phyloP scores from a whole-genome alignment of 225 moss, liverwort and hornwort species.

The Anthoceros angustus region DNA sequence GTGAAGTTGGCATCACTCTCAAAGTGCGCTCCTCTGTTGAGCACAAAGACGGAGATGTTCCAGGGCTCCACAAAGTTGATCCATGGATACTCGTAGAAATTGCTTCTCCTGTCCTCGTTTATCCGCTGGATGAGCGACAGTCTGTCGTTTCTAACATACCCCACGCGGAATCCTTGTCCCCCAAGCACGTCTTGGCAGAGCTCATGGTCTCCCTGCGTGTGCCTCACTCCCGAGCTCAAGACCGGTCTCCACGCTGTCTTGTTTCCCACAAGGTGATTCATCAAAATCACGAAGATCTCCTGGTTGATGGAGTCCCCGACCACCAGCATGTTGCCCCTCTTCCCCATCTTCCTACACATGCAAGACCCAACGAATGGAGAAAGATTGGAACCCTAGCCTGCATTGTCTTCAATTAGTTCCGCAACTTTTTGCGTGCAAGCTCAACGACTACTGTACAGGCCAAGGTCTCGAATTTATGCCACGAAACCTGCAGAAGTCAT shows the following conservation, averaged over 20 bases:
- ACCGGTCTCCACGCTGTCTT: background rate
- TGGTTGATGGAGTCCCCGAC: constrained; percentile 31
- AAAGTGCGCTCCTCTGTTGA: too few species aligned
- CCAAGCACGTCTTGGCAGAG: constrained; percentile 13
- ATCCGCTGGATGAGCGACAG: constrained; percentile 6
- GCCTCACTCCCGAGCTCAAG: background rate
- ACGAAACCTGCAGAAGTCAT: constrained; percentile 28
- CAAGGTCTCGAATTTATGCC: too few species aligned
- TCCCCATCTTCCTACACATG: constrained; percentile 11
- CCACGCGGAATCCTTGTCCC: constrained; percentile 9
- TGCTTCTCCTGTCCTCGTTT: background rate
- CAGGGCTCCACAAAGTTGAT: background rate
- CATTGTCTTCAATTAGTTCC: too few species aligned
- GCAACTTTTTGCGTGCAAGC: too few species aligned
- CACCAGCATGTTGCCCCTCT: constrained; percentile 17
- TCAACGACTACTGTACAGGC: too few species aligned
- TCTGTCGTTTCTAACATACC: constrained; percentile 13
- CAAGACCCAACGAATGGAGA: too few species aligned
- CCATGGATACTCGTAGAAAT: constrained; percentile 10
- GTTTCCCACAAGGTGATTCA: constrained; percentile 18
- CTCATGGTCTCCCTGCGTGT: constrained; percentile 8
- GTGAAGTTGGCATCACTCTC: constrained; percentile 7
- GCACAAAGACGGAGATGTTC: constrained; percentile 11
- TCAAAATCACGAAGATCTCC: constrained; percentile 15
- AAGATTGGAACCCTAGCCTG: too few species aligned